Percentiles rank a stretch among this genome's conserved stretches.
Conservation (phyloP, 108 stramenopile species). For the Nitzschia sp. region DNA sequence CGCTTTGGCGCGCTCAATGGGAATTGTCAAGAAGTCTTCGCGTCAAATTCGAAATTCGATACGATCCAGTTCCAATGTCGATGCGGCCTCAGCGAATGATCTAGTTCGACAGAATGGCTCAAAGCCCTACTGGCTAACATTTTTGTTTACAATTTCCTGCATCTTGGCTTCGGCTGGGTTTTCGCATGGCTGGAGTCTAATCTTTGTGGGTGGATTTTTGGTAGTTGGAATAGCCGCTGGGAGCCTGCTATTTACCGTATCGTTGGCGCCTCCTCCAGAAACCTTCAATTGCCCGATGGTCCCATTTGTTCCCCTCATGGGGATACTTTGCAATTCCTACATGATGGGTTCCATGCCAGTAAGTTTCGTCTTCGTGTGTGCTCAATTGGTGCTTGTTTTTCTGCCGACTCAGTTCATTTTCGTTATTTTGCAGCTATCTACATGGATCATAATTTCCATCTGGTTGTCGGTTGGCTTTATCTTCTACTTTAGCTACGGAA, state of each 20-base stretch:
- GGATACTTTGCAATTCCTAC: slow-evolving; percentile 56
- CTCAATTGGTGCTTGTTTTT: neutral
- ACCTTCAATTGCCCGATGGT: slow-evolving; percentile 56
- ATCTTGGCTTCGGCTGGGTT: slow-evolving; percentile 27
- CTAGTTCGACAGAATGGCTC: slow-evolving; percentile 27
- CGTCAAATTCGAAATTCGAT: neutral
- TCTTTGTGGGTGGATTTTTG: neutral
- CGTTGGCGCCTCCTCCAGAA: slow-evolving; percentile 31
- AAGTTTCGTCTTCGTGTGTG: neutral
- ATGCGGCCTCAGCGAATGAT: neutral
- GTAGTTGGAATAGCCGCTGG: neutral
- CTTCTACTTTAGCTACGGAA: slow-evolving; percentile 59
- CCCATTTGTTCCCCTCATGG: slow-evolving; percentile 51
- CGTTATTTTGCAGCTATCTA: neutral
- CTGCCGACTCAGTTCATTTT: neutral
- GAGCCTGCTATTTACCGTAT: slow-evolving; percentile 14
- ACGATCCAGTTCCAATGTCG: neutral
- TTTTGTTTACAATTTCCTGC: slow-evolving; percentile 29
- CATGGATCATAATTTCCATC: slow-evolving; percentile 39
- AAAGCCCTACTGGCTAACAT: slow-evolving; percentile 39
- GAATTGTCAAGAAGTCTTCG: slow-evolving; percentile 20
- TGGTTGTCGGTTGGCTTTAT: slow-evolving; percentile 49
- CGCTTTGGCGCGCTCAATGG: slow-evolving; percentile 18
- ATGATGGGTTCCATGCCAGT: slow-evolving; percentile 63
- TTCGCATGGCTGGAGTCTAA: neutral